Base-by-base conservation (phyloP, 192 early-diverging fungal species). In the Umbelopsis vinacea region DNA sequence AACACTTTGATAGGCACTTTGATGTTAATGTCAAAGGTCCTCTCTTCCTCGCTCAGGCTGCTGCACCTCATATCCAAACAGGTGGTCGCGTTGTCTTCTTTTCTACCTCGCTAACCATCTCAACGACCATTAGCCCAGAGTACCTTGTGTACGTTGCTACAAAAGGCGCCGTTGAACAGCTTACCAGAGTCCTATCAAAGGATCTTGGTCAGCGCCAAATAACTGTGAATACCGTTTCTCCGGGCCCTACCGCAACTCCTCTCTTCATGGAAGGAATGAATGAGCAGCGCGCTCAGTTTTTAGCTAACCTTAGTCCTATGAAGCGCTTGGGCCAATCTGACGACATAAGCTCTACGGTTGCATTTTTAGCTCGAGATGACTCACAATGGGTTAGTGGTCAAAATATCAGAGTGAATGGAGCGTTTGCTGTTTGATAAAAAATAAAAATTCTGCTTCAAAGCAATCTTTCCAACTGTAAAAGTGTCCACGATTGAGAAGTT, bases 161-260 rank as follows among this genome's bases (percentile, higher is more conserved):
- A 0, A 74, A 74, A 15, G 78, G 73, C 3, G 69, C 74, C 1
- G 40, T 75, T 12, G 73, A 71, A 71, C 73, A 23, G 57, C 53
- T 55, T 19, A 50, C 5, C 37, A 68, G 33, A 46, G 43, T 23
- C 7, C 81, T 94, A 23, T 90, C 94, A 10, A 88, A 83, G 70
- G 94, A 96, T 69, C 73, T 93, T 4, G 93, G 88, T 8, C 82
- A 85, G 9, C 75, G 84, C 1, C 84, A 85, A 9, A 82, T 96
- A 9, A 82, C 90, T 4, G 93, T 90, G 12, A 94, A 93, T 79
- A 83, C 85, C 4, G 85, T 96, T 74, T 88, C 92, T 1, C 94
- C 94, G 14, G 94, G 94, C 29, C 94, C 89, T 71, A 91, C 93
- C 35, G 86, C 84, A 3, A 94, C 94, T 0, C 82, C 90, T 52